phyloP scores from a whole-genome alignment of 2,329 filamentous ascomycete genomes.

The Xylariaceae sp. region DNA sequence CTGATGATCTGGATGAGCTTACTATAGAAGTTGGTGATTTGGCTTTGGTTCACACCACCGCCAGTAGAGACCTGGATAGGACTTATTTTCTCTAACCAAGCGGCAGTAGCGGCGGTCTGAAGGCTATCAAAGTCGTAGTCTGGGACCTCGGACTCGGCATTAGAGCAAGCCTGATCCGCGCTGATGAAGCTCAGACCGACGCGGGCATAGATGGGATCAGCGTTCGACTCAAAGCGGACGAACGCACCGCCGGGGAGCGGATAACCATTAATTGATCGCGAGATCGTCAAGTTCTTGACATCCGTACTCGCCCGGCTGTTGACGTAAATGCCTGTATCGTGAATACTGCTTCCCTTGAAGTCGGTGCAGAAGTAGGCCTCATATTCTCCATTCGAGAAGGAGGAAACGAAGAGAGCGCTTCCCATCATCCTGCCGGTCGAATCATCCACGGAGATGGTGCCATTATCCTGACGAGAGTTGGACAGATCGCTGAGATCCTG shows the following conservation, averaged over 20 bases:
- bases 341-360: slow-evolving; percentile 55
- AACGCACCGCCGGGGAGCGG: slow-evolving; percentile 60
- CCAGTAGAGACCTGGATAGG: slow-evolving; percentile 52
- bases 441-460: slow-evolving; percentile 50
- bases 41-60: slow-evolving; percentile 47
- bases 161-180: slow-evolving; percentile 60
- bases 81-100: slow-evolving; percentile 60
- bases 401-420: slow-evolving; percentile 58
- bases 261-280: slow-evolving; percentile 48
- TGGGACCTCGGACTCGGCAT: slow-evolving; percentile 67
- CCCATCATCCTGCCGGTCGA: slow-evolving; percentile 59
- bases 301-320: slow-evolving; percentile 51
- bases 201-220: slow-evolving; percentile 55
- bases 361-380: slow-evolving; percentile 63
- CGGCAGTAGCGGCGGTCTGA: slow-evolving; percentile 47
- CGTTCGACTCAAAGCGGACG: slow-evolving; percentile 51
- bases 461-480: slow-evolving; percentile 56
- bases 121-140: slow-evolving; percentile 59
- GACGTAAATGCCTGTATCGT: slow-evolving; percentile 58
- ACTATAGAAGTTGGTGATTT: slow-evolving; percentile 66
- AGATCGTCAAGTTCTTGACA: slow-evolving; percentile 45
- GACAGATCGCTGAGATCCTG: slow-evolving; percentile 64
- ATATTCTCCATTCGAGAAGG: slow-evolving; percentile 62
- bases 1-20: too few relatives aligned
- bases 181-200: slow-evolving; percentile 70